phyloP scores from a whole-genome alignment of 352 stramenopile genomes.

The Phytophthora fragariae region DNA sequence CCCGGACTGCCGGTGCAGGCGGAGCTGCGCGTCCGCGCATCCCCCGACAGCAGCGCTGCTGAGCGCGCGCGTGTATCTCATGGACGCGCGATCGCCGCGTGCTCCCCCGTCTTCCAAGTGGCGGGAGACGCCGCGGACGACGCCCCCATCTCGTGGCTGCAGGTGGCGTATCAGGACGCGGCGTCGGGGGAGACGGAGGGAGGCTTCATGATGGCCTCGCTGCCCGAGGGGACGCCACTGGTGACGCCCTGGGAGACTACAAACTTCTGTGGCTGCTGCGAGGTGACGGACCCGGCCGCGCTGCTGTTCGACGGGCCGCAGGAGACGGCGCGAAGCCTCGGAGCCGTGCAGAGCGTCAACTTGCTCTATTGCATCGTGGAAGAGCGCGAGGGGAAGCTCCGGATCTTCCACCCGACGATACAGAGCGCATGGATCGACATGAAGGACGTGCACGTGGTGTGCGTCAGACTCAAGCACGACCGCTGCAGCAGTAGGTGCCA shows the following conservation, averaged over 20 bases:
- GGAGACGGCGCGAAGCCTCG: slow-evolving; percentile 39
- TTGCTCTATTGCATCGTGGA: slow-evolving; percentile 61
- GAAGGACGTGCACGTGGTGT: slow-evolving; percentile 53
- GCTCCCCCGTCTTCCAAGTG: slow-evolving; percentile 47
- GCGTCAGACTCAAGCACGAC: slow-evolving; percentile 48
- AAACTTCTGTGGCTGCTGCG: slow-evolving; percentile 56
- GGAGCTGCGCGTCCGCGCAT: slow-evolving; percentile 67
- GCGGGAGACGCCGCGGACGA: slow-evolving; percentile 13
- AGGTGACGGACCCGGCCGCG: slow-evolving; percentile 41
- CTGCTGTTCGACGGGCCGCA: slow-evolving; percentile 50
- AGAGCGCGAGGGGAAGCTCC: slow-evolving; percentile 32
- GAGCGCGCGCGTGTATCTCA: slow-evolving; percentile 58
- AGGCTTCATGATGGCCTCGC: slow-evolving; percentile 63
- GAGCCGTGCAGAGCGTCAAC: slow-evolving; percentile 40
- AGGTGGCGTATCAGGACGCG: slow-evolving; percentile 53
- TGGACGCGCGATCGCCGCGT: slow-evolving; percentile 54
- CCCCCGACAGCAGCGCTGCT: slow-evolving; percentile 52
- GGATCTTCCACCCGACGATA: slow-evolving; percentile 56
- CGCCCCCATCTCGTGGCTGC: slow-evolving; percentile 56
- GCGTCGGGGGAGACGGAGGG: slow-evolving; percentile 34
- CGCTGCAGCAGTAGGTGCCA: slow-evolving; percentile 55
- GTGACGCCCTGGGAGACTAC: slow-evolving; percentile 62
- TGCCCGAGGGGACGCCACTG: slow-evolving; percentile 53
- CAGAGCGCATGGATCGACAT: slow-evolving; percentile 67
- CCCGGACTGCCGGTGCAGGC: slow-evolving; percentile 62